phyloP scores from a whole-genome alignment of 23 red algal genomes.

The Gracilaria gracilis region DNA sequence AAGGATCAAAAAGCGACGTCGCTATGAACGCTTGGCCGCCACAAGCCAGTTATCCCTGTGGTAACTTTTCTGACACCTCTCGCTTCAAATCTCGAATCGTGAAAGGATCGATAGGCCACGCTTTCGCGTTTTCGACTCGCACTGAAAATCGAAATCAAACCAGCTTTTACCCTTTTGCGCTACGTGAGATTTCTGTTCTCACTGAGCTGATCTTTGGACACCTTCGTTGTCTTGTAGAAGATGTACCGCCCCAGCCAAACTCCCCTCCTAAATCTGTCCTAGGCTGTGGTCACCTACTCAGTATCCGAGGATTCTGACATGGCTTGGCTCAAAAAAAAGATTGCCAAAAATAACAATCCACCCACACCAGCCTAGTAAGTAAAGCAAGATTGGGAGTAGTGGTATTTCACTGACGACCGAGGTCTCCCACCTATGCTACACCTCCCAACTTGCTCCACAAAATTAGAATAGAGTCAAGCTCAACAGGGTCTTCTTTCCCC shows the following conservation, averaged over 20 bases:
- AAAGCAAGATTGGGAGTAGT: constrained; percentile 95
- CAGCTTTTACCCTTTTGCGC: constrained; percentile 1
- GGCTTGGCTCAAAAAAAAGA: constrained; percentile 30
- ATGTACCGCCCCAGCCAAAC: constrained; percentile 98
- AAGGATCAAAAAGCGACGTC: constrained; percentile 81
- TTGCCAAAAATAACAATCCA: constrained; percentile 20
- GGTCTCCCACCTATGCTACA: no score
- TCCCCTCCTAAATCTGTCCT: constrained; percentile 88
- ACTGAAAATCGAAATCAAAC: constrained; percentile 53
- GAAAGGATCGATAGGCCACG: constrained; percentile 94
- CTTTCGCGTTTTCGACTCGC: constrained; percentile 81
- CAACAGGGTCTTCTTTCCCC: constrained; percentile 68
- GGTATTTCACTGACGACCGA: constrained; percentile 63
- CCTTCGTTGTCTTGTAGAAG: constrained; percentile 91
- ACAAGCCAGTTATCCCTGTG: constrained; percentile 58
- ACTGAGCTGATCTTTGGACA: constrained; percentile 84
- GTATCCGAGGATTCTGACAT: background rate
- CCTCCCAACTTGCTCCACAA: no score
- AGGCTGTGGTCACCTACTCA: constrained; percentile 56
- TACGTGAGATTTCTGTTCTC: constrained; percentile 68
- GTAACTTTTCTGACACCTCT: constrained; percentile 60
- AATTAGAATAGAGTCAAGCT: constrained; percentile 15
- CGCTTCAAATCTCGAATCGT: background rate
- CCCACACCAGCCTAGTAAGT: constrained; percentile 85
- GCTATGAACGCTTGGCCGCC: constrained; percentile 94